phyloP scores from a whole-genome alignment of 140 eudicot genomes.

The Erigeron philadelphicus region DNA sequence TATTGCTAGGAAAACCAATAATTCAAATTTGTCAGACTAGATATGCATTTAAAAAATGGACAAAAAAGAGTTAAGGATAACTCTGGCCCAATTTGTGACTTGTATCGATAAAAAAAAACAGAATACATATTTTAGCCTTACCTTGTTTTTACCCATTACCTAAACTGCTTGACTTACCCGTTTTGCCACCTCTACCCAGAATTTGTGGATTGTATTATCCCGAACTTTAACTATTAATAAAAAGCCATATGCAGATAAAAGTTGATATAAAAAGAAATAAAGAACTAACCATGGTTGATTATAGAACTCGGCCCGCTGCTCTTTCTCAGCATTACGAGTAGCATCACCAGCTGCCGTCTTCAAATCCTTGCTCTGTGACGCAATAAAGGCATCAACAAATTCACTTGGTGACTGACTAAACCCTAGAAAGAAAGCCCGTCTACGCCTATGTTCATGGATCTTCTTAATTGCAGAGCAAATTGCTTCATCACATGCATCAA shows the following conservation, averaged over 20 bases:
- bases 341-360: constrained; percentile 76
- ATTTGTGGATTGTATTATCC: background rate
- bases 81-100: no score
- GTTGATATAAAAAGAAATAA: background rate
- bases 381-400: constrained; percentile 63
- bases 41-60: no score
- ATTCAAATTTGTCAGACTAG: no score
- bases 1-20: no score
- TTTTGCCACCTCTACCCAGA: background rate
- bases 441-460: constrained; percentile 72
- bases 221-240: background rate
- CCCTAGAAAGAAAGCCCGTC: constrained; percentile 89
- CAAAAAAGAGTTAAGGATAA: no score
- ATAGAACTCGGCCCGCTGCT: constrained; percentile 70
- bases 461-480: constrained; percentile 73
- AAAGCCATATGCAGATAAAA: background rate
- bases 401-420: constrained; percentile 94
- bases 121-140: no score
- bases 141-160: background rate
- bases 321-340: constrained; percentile 58
- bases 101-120: background rate
- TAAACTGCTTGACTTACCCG: background rate
- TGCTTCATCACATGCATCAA: constrained; percentile 73
- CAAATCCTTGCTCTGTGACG: constrained; percentile 86
- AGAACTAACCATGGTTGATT: constrained; percentile 78